These are phyloP conservation scores for Carex pumila DNA, from an alignment of 176 grass and related monocot genomes.

Conservation along the genomic window DNA sequence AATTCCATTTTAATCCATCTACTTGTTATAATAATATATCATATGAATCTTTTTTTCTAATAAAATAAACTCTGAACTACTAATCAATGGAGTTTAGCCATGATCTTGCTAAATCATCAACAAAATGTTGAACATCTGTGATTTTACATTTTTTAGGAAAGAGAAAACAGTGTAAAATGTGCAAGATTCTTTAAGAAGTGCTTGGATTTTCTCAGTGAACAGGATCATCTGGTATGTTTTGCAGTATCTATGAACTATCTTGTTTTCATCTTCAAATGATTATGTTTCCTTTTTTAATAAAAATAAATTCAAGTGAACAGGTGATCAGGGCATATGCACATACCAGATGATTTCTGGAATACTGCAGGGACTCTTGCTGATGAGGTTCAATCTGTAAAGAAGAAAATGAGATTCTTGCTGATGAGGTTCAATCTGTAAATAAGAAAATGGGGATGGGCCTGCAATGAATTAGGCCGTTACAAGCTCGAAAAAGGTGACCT, in stretches of 20 bases:
- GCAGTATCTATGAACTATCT: slow-evolving; percentile 14
- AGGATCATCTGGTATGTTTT: slow-evolving; percentile 83
- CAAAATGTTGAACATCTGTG: slow-evolving; percentile 8
- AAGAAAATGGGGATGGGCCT: slow-evolving; percentile 96
- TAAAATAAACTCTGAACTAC: too few species aligned
- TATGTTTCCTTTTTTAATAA: neutral
- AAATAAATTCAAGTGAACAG: slow-evolving; percentile 30
- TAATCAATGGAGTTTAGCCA: neutral
- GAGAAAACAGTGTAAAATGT: slow-evolving; percentile 79
- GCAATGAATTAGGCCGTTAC: slow-evolving; percentile 86
- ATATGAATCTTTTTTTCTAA: neutral
- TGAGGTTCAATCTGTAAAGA: too few species aligned
- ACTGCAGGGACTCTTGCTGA: too few species aligned
- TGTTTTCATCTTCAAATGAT: neutral
- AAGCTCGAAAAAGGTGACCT: slow-evolving; percentile 67
- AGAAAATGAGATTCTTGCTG: slow-evolving; percentile 25
- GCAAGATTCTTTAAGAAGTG: slow-evolving; percentile 94
- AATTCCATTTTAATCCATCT: neutral
- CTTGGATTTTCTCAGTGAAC: slow-evolving; percentile 86
- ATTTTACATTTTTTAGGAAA: slow-evolving; percentile 42
- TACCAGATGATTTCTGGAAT: too few species aligned
- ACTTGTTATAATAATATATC: neutral
- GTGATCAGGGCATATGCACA: slow-evolving; percentile 88
- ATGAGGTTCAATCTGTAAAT: slow-evolving; percentile 45
- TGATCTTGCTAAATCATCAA: neutral